Evolutionary conservation across 331 rosid species (phyloP).

Genomic region (Erythrophleum ivorense): DNA sequence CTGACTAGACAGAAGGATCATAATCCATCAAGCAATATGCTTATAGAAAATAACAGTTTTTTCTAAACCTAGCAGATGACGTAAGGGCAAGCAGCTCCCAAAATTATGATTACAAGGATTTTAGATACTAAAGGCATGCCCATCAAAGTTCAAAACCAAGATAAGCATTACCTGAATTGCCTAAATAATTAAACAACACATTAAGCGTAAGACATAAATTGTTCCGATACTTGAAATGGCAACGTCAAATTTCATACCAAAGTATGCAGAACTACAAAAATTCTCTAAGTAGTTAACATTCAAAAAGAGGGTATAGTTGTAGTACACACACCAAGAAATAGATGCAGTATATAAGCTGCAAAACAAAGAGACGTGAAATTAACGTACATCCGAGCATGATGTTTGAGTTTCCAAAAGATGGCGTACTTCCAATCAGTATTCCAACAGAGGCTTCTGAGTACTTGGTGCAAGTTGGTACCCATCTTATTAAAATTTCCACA

Average conservation of each 20-base stretch:
- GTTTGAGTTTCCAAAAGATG: slow-evolving; percentile 93
- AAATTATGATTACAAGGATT: not conserved
- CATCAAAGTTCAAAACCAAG: slow-evolving; percentile 13
- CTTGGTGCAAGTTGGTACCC: slow-evolving; percentile 67
- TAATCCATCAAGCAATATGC: slow-evolving; percentile 24
- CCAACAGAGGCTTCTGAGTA: slow-evolving; percentile 80
- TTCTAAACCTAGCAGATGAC: slow-evolving; percentile 12
- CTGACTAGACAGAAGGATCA: slow-evolving; percentile 13
- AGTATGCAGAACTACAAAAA: not conserved
- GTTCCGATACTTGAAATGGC: not conserved
- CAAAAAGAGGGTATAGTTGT: slow-evolving; percentile 11
- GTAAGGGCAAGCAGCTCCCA: not conserved
- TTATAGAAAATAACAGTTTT: slow-evolving; percentile 23
- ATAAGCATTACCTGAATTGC: not conserved
- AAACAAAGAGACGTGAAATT: not conserved
- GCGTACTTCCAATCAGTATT: slow-evolving; percentile 94
- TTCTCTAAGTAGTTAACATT: slow-evolving; percentile 21
- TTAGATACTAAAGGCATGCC: slow-evolving; percentile 2
- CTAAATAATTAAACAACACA: not conserved
- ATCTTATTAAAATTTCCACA: slow-evolving; percentile 43
- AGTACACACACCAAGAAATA: slow-evolving; percentile 5
- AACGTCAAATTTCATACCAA: slow-evolving; percentile 27
- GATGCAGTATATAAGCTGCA: not conserved
- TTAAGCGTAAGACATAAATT: not conserved
- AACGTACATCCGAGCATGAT: slow-evolving; percentile 83